phyloP scores from a whole-genome alignment of 495 filamentous ascomycete species.

The Daldinia vernicosa region DNA sequence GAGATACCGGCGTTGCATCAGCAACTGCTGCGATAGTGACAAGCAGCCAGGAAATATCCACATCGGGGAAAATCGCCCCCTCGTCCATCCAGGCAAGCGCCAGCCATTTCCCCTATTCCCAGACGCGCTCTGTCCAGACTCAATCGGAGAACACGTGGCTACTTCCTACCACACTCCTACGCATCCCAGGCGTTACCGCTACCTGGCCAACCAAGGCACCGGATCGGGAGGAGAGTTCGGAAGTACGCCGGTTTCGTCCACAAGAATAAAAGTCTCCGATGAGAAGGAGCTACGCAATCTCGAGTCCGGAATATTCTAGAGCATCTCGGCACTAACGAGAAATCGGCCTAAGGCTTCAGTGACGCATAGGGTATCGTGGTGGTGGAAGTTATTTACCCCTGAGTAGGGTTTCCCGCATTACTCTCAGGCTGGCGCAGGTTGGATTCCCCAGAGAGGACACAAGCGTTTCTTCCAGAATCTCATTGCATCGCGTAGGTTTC shows the following conservation, averaged over 20 bases:
- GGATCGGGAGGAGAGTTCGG: not conserved
- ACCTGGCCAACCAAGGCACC: conserved; percentile 30
- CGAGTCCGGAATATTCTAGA: not conserved
- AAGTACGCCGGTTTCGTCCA: not conserved
- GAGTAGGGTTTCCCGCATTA: not conserved
- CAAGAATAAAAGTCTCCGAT: not conserved
- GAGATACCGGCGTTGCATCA: conserved; percentile 3
- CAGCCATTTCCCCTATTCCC: conserved; percentile 6
- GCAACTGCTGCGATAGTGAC: conserved; percentile 6
- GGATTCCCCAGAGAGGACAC: not conserved
- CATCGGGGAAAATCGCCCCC: conserved; percentile 29
- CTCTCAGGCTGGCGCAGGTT: not conserved
- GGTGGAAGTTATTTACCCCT: not conserved
- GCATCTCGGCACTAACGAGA: not conserved
- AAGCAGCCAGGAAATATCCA: conserved; percentile 25
- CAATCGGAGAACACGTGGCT: not conserved
- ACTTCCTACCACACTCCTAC: conserved; percentile 21
- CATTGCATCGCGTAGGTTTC: not conserved
- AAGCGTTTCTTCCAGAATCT: not conserved
- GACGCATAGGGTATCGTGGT: not conserved
- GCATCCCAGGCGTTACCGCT: conserved; percentile 24
- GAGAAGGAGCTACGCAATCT: not conserved
- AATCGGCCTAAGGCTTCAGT: not conserved
- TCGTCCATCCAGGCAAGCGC: conserved; percentile 25
- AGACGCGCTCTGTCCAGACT: conserved; percentile 16